A percentile compares a stretch with the other conserved stretches of the same genome.
These are phyloP conservation scores for Melampsora larici-populina DNA, from an alignment of 1,284 basidiomycete species.

Conservation along the genomic window DNA sequence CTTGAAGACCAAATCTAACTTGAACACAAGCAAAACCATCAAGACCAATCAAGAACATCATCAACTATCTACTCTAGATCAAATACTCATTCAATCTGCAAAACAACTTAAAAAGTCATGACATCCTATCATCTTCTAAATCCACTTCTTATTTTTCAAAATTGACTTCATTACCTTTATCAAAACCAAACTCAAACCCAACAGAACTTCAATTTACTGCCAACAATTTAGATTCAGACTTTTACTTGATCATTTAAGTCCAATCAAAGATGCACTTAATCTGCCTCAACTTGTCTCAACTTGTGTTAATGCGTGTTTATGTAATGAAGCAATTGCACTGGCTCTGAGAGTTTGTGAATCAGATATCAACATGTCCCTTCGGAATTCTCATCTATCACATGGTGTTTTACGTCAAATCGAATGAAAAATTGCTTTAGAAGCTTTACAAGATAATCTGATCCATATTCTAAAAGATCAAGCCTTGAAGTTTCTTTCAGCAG, in stretches of 20 bases:
- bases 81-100: neutral
- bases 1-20: neutral
- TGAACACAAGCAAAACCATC: neutral
- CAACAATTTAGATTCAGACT: slow-evolving; percentile 3
- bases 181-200: neutral
- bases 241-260: neutral
- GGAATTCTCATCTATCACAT: neutral
- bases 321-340: slow-evolving; percentile 26
- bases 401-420: slow-evolving; percentile 9
- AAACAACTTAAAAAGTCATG: neutral
- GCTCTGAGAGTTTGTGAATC: slow-evolving; percentile 4
- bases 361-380: neutral
- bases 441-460: neutral
- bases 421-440: neutral
- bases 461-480: neutral
- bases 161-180: neutral
- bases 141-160: neutral
- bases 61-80: neutral
- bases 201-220: neutral
- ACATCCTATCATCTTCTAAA: neutral
- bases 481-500: slow-evolving; percentile 24
- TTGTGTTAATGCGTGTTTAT: neutral
- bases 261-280: slow-evolving; percentile 11
- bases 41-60: neutral
- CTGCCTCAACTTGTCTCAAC: slow-evolving; percentile 12